These are phyloP conservation scores for Coriaria nepalensis DNA, from an alignment of 306 rosid species.

Conservation along the genomic window DNA sequence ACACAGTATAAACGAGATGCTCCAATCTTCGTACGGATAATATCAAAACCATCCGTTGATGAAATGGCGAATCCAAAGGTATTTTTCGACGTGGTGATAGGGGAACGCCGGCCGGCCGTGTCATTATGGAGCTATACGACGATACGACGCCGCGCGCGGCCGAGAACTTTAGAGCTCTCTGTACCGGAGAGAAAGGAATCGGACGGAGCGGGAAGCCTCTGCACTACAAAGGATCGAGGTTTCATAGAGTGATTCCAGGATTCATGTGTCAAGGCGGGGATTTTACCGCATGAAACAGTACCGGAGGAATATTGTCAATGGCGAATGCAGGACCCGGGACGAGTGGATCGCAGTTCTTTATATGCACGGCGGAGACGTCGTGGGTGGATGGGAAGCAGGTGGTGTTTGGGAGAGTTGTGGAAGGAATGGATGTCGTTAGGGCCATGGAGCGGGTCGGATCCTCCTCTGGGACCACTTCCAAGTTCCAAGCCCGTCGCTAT, in stretches of 20 bases:
- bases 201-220: conserved; percentile 67
- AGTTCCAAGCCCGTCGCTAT: conserved; percentile 37
- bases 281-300: conserved; percentile 72
- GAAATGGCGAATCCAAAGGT: conserved; percentile 43
- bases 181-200: conserved; percentile 76
- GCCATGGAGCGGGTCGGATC: conserved; percentile 53
- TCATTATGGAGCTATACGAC: conserved; percentile 65
- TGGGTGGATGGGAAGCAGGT: conserved; percentile 88
- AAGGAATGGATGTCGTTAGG: conserved; percentile 44
- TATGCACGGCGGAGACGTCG: conserved; percentile 61
- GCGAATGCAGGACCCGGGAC: conserved; percentile 67
- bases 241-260: conserved; percentile 71
- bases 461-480: conserved; percentile 34
- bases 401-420: conserved; percentile 55
- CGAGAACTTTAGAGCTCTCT: conserved; percentile 82
- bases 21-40: too few species aligned
- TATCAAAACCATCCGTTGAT: too few species aligned
- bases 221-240: conserved; percentile 58
- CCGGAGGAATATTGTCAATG: conserved; percentile 66
- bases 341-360: conserved; percentile 76
- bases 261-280: conserved; percentile 88
- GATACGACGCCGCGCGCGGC: conserved; percentile 55
- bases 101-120: conserved; percentile 42
- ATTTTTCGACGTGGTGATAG: conserved; percentile 53
- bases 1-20: too few species aligned